Percentiles rank a stretch among this genome's conserved stretches.
Evolutionary conservation across 371 early-diverging fungal species (phyloP).

Genomic region (Smittium culicis): DNA sequence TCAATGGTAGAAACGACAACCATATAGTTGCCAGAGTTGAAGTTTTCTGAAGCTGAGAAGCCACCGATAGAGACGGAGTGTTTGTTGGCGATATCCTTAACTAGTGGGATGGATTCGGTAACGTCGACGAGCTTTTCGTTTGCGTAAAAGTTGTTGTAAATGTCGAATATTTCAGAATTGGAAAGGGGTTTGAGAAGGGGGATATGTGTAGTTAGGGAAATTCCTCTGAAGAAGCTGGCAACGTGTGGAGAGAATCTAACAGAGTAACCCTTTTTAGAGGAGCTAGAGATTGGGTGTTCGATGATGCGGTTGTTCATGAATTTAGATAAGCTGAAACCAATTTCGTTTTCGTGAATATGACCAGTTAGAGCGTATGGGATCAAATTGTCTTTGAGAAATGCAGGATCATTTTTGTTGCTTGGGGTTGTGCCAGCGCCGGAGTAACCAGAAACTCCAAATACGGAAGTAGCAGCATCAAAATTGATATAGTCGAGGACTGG

Average conservation of each 20-base stretch:
- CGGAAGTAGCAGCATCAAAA: constrained; percentile 41
- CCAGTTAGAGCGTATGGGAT: constrained; percentile 81
- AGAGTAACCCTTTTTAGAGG: constrained; percentile 12
- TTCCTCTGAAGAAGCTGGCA: constrained; percentile 85
- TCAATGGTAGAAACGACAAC: constrained; percentile 89
- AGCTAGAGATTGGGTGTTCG: constrained; percentile 1
- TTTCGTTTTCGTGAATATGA: constrained; percentile 93
- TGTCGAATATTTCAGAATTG: constrained; percentile 43
- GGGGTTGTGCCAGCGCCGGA: constrained; percentile 94
- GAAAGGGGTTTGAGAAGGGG: constrained; percentile 59
- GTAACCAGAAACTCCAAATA: constrained; percentile 94
- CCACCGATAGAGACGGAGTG: constrained; percentile 84
- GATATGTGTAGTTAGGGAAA: constrained; percentile 70
- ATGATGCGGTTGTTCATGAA: constrained; percentile 32
- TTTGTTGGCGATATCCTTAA: constrained; percentile 69
- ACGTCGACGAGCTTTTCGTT: constrained; percentile 72
- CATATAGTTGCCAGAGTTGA: constrained; percentile 7
- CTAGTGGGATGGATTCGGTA: constrained; percentile 56
- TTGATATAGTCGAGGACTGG: constrained; percentile 59
- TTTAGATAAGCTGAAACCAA: constrained; percentile 59
- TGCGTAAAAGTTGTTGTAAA: constrained; percentile 55
- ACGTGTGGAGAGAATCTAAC: constrained; percentile 81
- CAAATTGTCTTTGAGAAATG: constrained; percentile 66
- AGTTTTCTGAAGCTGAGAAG: constrained; percentile 48
- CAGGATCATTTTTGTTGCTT: constrained; percentile 81